These are phyloP conservation scores for Coprinopsis sp. DNA, from an alignment of 768 basidiomycete species.

Conservation along the genomic window DNA sequence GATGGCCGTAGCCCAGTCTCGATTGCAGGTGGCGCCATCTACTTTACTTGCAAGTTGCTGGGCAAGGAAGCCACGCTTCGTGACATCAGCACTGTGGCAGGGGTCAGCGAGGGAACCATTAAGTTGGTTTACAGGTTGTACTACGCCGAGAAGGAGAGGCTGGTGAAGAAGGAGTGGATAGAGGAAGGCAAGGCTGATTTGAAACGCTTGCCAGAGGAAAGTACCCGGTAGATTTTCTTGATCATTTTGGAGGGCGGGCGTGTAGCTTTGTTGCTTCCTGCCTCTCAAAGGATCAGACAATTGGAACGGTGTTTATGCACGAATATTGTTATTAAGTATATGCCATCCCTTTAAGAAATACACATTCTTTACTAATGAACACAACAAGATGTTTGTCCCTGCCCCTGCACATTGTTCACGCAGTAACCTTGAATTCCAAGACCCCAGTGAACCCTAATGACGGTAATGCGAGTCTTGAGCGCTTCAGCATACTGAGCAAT, in stretches of 20 bases:
- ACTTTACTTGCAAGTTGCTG: slow-evolving; percentile 83
- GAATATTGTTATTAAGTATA: no score
- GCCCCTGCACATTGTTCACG: no score
- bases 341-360: no score
- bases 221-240: slow-evolving; percentile 27
- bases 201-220: slow-evolving; percentile 38
- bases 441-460: no score
- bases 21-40: slow-evolving; percentile 97
- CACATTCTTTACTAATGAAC: no score
- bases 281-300: no score
- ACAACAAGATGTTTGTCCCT: no score
- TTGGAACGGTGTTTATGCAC: no score
- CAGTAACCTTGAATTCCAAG: no score
- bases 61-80: slow-evolving; percentile 69
- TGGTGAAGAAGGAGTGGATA: slow-evolving; percentile 85
- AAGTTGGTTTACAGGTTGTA: slow-evolving; percentile 84
- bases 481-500: no score
- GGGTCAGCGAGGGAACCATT: slow-evolving; percentile 94
- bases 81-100: slow-evolving; percentile 88
- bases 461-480: no score
- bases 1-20: slow-evolving; percentile 95
- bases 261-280: not conserved
- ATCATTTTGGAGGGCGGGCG: not conserved
- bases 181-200: slow-evolving; percentile 70
- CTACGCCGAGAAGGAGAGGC: slow-evolving; percentile 64